Base-by-base conservation (phyloP, 2,329 filamentous ascomycete genomes). In the Endoconidiophora polonica region DNA sequence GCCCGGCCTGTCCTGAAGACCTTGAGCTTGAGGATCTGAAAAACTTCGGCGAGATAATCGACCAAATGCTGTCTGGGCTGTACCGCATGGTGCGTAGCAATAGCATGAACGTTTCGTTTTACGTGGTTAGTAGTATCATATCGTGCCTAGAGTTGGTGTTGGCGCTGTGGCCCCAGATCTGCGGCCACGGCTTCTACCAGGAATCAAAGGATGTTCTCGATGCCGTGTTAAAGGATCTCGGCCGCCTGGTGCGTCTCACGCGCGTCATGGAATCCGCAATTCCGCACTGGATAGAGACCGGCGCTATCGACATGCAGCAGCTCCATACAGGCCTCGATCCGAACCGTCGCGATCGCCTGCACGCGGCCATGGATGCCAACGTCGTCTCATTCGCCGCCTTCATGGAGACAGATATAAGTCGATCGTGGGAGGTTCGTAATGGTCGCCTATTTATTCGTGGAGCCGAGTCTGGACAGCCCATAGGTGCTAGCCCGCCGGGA, bases 311-410 rank as follows among this genome's bases (percentile, higher is more conserved):
- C 9, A 14, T 47, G 3, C 29, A 29, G 26, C 6, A 37, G 10
- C 29, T 49, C 2, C 14, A 14, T 4, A 14, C 40, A 3, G 58
- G 73, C 16, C 58, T 57, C 4, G 57, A 58, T 14, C 59, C 62
- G 4, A 59, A 59, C 16, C 52, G 68, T 18, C 60, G 68, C 12
- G 61, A 58, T 29, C 65, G 69, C 50, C 58, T 72, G 18, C 57
- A 56, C 20, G 59, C 61, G 12, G 60, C 60, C 3, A 59, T 60
- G 46, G 52, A 67, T 48, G 55, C 56, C 5, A 60, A 64, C 14
- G 50, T 69, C 18, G 45, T 62, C 10, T 54, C 55, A 4, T 55
- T 67, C 1, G 43, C 70, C n/a, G 56, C 55, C n/a, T 58, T 58
- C 4, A 51, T 65, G 9, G 50, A 61, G 10, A 52, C 54, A 9